Percentiles rank a stretch among this genome's conserved stretches.
phyloP scores from a whole-genome alignment of 352 stramenopile species.

The Aphanomyces stellatus region DNA sequence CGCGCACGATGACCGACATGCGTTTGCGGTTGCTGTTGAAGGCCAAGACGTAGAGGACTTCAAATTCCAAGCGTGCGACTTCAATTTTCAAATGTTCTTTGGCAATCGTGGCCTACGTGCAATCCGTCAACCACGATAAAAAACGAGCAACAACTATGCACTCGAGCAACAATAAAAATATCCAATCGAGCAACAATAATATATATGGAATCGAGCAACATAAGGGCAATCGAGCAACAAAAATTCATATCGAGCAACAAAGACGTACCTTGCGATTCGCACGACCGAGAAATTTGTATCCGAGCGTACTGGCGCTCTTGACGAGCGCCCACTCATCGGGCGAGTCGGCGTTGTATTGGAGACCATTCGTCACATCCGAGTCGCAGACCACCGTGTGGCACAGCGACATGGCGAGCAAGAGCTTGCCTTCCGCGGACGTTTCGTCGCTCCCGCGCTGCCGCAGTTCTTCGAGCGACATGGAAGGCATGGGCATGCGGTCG shows the following conservation, averaged over 20 bases:
- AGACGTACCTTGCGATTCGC: slow-evolving; percentile 23
- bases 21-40: slow-evolving; percentile 75
- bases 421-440: slow-evolving; percentile 9
- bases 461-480: slow-evolving; percentile 3
- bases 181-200: no score
- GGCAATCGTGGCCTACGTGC: background rate
- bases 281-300: slow-evolving; percentile 64
- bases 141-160: background rate
- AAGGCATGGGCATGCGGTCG: background rate
- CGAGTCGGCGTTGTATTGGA: slow-evolving; percentile 86
- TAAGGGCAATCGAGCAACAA: no score
- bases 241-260: background rate
- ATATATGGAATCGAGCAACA: no score
- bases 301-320: slow-evolving; percentile 59
- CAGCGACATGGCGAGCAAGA: slow-evolving; percentile 62
- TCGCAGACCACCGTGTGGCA: slow-evolving; percentile 85
- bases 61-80: slow-evolving; percentile 28
- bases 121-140: background rate
- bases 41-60: slow-evolving; percentile 57
- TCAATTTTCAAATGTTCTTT: background rate
- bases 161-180: no score
- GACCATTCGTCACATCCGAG: slow-evolving; percentile 28
- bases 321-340: slow-evolving; percentile 91
- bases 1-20: slow-evolving; percentile 75
- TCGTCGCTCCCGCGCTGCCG: background rate